These are phyloP conservation scores for Botrytis deweyae DNA, from an alignment of 2,329 filamentous ascomycete genomes.

Conservation along the genomic window DNA sequence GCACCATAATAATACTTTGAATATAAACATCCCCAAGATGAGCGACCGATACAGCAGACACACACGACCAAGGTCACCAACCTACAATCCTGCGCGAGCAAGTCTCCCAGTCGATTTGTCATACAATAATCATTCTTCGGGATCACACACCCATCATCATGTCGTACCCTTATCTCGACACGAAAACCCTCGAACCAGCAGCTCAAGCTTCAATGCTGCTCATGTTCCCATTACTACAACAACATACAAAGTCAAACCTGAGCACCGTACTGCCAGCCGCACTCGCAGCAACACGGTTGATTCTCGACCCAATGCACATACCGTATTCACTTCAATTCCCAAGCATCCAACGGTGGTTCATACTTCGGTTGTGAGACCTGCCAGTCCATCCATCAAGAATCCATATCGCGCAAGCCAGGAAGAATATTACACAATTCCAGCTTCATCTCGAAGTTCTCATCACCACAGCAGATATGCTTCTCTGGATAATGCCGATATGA, in stretches of 20 bases:
- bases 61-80: conserved; percentile 46
- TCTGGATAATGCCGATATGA: conserved; percentile 51
- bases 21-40: conserved; percentile 42
- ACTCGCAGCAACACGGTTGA: conserved; percentile 52
- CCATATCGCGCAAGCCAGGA: conserved; percentile 54
- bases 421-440: conserved; percentile 57
- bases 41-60: conserved; percentile 49
- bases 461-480: conserved; percentile 46
- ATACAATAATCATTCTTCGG: conserved; percentile 15
- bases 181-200: conserved; percentile 41
- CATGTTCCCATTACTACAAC: conserved; percentile 49
- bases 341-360: conserved; percentile 36
- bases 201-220: conserved; percentile 33
- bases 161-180: conserved; percentile 47
- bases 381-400: conserved; percentile 52
- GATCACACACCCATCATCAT: conserved; percentile 44
- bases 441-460: conserved; percentile 50
- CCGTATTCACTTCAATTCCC: conserved; percentile 55
- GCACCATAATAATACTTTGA: background rate
- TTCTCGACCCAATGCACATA: conserved; percentile 47
- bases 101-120: conserved; percentile 52
- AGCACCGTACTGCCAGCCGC: conserved; percentile 50
- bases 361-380: conserved; percentile 38
- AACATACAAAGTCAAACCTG: conserved; percentile 57
- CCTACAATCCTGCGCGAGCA: conserved; percentile 51